A percentile compares a stretch with the other conserved stretches of the same genome.
These are phyloP conservation scores for Stylonectria norvegica DNA, from an alignment of 2,329 filamentous ascomycete genomes.

Conservation along the genomic window DNA sequence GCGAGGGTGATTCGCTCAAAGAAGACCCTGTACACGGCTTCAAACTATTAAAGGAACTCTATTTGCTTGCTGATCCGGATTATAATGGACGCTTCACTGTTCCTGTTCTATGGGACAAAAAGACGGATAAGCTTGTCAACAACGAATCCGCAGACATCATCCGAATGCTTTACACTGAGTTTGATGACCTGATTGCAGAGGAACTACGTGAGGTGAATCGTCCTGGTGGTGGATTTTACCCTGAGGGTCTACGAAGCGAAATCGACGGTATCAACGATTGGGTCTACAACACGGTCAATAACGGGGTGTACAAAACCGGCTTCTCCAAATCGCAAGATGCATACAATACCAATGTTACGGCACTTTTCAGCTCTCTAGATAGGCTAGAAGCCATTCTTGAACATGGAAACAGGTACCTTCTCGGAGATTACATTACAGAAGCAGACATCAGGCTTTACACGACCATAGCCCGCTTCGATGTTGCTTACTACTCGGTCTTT, in stretches of 20 bases:
- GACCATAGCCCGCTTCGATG: conserved; percentile 65
- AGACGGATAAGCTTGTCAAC: conserved; percentile 68
- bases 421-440: conserved; percentile 64
- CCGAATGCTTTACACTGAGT: conserved; percentile 74
- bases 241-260: conserved; percentile 45
- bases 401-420: conserved; percentile 51
- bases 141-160: conserved; percentile 85
- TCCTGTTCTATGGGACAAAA: conserved; percentile 68
- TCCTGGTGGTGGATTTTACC: conserved; percentile 55
- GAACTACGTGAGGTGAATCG: conserved; percentile 49
- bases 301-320: conserved; percentile 54
- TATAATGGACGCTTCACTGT: conserved; percentile 72
- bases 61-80: conserved; percentile 63
- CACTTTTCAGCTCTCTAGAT: conserved; percentile 63
- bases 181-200: conserved; percentile 58
- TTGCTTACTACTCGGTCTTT: conserved; percentile 65
- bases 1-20: conserved; percentile 46
- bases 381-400: conserved; percentile 57
- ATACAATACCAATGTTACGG: conserved; percentile 59
- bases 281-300: conserved; percentile 56
- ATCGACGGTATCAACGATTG: conserved; percentile 67
- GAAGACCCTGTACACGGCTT: conserved; percentile 62
- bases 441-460: conserved; percentile 66
- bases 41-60: conserved; percentile 66
- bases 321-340: conserved; percentile 64